Evolutionary conservation across 805 yeast genomes (phyloP).

Genomic region (Starmerella stellata): DNA sequence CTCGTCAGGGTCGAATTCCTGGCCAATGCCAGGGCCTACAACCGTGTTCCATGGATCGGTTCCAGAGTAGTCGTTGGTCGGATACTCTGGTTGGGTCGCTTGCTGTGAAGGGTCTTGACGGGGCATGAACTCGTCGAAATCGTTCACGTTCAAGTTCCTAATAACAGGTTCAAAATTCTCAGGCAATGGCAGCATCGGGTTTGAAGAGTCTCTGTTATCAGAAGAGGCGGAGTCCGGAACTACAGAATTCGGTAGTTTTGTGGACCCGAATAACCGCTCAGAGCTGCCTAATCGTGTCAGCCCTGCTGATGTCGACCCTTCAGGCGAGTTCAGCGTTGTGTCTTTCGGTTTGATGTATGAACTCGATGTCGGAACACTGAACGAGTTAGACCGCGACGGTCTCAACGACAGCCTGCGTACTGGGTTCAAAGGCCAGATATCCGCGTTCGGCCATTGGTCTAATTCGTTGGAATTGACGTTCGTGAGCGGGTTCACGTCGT

Average conservation of each 20-base stretch:
- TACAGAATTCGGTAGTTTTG: slow-evolving; percentile 48
- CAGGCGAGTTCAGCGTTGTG: slow-evolving; percentile 13
- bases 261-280: slow-evolving; percentile 58
- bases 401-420: background rate
- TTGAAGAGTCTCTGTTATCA: background rate
- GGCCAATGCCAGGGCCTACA: background rate
- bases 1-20: background rate
- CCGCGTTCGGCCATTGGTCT: background rate
- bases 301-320: too few species aligned
- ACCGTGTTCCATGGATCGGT: background rate
- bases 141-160: slow-evolving; percentile 11
- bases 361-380: slow-evolving; percentile 40
- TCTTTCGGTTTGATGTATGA: slow-evolving; percentile 42
- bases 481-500: background rate
- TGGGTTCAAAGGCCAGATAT: background rate
- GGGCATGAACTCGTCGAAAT: slow-evolving; percentile 6
- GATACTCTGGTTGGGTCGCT: background rate
- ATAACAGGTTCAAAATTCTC: background rate
- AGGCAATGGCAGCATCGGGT: background rate
- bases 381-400: background rate
- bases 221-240: slow-evolving; percentile 14
- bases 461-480: background rate
- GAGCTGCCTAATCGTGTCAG: slow-evolving; percentile 18
- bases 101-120: slow-evolving; percentile 1
- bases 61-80: background rate